Base-by-base conservation (phyloP, 164 flowering plant genomes). In the Vitis riparia region DNA sequence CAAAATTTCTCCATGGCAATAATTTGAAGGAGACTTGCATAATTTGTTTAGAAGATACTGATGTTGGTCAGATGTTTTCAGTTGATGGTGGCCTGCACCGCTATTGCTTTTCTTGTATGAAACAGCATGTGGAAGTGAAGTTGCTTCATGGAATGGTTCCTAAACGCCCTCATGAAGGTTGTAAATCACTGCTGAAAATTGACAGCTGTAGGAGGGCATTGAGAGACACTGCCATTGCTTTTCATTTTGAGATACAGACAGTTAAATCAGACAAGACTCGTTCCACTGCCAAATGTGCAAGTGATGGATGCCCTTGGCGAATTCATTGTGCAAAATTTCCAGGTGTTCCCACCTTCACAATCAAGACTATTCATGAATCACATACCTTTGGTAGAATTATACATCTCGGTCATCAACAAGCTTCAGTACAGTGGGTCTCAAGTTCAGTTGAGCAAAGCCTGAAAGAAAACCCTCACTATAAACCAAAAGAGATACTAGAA, bases 41-140 rank as follows among this genome's bases (percentile, higher is more conserved):
- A 16, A 92, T 94, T 49, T 94, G 98, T 69, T 76, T 89, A 32
- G 97, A 94, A 75, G 94, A 92, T 50, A 76, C 67, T 13, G 81
- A 78, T 59, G 65, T 56, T 47, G 62, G 65, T 37, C 70, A 79
- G 68, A 87, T 94, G 78, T 91, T 89, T 70, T 59, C 81, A 16
- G 79, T 92, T 67, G 89, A 88, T 76, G 81, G 68, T 58, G 92
- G 98, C 67, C 51, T 58, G 71, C 98, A 94, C 71, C 77, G 85
- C 10, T 94, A 77, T 75, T 94, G 98, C 74, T 76, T 80, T 69
- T 83, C 92, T 73, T 94, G 97, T 65, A 92, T 92, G 97, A 89
- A 76, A 72, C 86, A 88, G 69, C 92, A 94, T 76, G 89, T 88
- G 44, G 97, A 94, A 74, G 94, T 81, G 27, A 87, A 91, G 73